phyloP scores from a whole-genome alignment of 2,329 filamentous ascomycete species.

The Verruconis gallopava region DNA sequence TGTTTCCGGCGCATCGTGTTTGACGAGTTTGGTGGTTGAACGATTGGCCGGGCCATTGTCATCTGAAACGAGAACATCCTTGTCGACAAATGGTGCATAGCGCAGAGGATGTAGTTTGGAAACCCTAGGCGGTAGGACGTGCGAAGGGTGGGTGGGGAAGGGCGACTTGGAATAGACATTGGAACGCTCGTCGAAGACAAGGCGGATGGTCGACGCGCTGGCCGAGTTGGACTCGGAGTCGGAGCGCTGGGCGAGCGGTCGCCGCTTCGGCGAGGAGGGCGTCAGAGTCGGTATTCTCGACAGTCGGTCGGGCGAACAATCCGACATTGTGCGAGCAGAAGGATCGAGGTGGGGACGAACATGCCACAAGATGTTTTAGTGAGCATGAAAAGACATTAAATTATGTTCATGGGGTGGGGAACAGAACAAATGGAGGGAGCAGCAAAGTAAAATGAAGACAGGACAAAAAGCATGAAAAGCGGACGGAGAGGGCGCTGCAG shows the following conservation, averaged over 20 bases:
- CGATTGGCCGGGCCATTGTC: constrained; percentile 23
- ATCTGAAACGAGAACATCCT: constrained; percentile 28
- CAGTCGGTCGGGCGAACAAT: constrained; percentile 3
- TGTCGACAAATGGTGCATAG: constrained; percentile 26
- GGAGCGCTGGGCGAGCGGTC: constrained; percentile 26
- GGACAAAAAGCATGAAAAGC: not conserved
- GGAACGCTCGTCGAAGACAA: constrained; percentile 24
- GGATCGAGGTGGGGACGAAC: not conserved
- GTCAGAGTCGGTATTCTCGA: constrained; percentile 16
- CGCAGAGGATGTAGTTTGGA: constrained; percentile 3
- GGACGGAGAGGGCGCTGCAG: too few relatives aligned
- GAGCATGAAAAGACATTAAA: constrained; percentile 7
- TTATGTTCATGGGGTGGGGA: not conserved
- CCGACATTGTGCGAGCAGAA: constrained; percentile 4
- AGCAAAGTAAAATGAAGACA: constrained; percentile 3
- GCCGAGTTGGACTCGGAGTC: constrained; percentile 23
- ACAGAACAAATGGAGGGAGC: not conserved
- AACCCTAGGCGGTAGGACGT: constrained; percentile 21
- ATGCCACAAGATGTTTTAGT: constrained; percentile 3
- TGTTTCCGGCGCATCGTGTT: constrained; percentile 21
- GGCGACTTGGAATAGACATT: constrained; percentile 27
- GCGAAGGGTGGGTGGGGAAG: constrained; percentile 26
- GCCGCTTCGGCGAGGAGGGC: constrained; percentile 22
- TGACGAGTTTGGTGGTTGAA: constrained; percentile 21
- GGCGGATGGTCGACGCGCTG: constrained; percentile 25